These are phyloP conservation scores for Erythrobasidium hasegawianum DNA, from an alignment of 1,284 basidiomycete species.

Conservation along the genomic window DNA sequence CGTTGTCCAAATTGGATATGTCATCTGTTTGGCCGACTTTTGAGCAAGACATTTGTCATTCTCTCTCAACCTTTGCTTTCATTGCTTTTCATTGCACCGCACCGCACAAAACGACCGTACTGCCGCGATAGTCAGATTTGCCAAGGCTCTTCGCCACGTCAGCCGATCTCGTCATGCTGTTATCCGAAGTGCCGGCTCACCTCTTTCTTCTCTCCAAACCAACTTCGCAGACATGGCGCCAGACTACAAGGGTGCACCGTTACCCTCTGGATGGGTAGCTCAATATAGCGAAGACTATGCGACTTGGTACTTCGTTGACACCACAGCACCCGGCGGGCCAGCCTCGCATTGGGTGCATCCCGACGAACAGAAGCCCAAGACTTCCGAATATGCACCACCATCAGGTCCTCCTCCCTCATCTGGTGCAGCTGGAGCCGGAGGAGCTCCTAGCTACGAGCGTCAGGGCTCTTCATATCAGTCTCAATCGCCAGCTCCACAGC, in stretches of 20 bases:
- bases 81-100: no score
- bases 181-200: no score
- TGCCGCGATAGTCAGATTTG: no score
- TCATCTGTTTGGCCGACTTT: no score
- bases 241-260: neutral
- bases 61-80: no score
- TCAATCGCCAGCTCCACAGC: neutral
- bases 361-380: constrained; percentile 18
- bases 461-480: neutral
- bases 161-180: no score
- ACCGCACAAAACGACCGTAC: no score
- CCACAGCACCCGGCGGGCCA: constrained; percentile 13
- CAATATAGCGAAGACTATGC: constrained; percentile 30
- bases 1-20: no score
- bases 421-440: neutral
- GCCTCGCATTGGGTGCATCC: constrained; percentile 32
- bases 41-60: no score
- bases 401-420: constrained; percentile 15
- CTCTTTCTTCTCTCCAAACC: neutral
- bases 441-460: neutral
- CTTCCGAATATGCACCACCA: constrained; percentile 7
- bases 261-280: constrained; percentile 11
- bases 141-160: no score
- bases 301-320: constrained; percentile 20
- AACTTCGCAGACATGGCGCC: neutral